Evolutionary conservation across 208 protist genomes (phyloP), one percentile per base, ranked within the genome.

Genomic region (Leishmania aethiopica): DNA sequence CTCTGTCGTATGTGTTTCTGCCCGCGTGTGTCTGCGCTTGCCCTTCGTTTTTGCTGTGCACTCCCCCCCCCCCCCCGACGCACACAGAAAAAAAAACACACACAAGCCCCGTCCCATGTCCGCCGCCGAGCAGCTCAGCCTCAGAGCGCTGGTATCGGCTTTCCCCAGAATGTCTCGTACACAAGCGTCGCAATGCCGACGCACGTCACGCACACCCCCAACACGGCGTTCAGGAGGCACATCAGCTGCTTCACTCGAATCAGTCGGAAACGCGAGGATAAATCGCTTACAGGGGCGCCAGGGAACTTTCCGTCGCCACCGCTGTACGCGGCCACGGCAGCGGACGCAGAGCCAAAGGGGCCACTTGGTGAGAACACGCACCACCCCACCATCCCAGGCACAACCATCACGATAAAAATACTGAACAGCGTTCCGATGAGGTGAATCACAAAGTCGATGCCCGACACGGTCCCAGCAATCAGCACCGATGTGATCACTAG

Each of bases 381-480:
- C 87, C 89, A 88, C 17, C 86, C 90, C 75, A 92, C 86, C 17
- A 93, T 79, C 1, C 90, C 89, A 40, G 92, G 92, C 1, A 76
- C 82, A n/a, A 89, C 92, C 62, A 94, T 86, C 78, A 96, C 92
- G 55, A 94, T 71, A 78, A 92, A 90, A 42, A 90, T 81, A 57
- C 90, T 89, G 77, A 93, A 91, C 19, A 96, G 80, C 1, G 88
- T 89, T 57, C 92, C 92, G 37, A 93, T 76, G 45, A 96, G 78
- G 76, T 91, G 86, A 83, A 96, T 96, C 53, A 93, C 89, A 67
- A 94, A 86, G 35, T 83, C 85, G 55, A 96, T 96, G 42, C 92
- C 92, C 5, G 90, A 86, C 62, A 96, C 88, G 0, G 86, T 66
- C 1, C 77, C 85, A 22, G 89, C 90, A 17, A 93, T 66, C 37